Conservation (phyloP, 2,329 filamentous ascomycete species). For the Xylariaceae sp. region DNA sequence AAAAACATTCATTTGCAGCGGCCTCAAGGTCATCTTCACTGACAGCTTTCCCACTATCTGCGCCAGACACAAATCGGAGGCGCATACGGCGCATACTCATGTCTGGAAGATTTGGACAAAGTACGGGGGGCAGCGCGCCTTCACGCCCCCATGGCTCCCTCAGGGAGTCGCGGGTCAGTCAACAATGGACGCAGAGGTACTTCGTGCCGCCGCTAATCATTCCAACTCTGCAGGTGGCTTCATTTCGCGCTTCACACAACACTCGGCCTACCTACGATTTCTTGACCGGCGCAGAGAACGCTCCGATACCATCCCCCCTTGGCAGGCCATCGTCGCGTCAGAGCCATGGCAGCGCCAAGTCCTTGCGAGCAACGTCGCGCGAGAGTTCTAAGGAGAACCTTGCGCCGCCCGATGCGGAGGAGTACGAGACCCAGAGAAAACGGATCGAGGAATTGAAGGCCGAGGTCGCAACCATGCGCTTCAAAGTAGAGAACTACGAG, state of each 20-base stretch:
- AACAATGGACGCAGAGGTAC: slow-evolving; percentile 8
- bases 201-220: slow-evolving; percentile 1
- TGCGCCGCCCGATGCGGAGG: slow-evolving; percentile 49
- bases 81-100: too few relatives aligned
- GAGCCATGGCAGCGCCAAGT: slow-evolving; percentile 28
- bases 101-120: slow-evolving; percentile 20
- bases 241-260: slow-evolving; percentile 41
- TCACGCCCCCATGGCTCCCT: slow-evolving; percentile 15
- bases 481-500: slow-evolving; percentile 78
- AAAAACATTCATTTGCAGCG: slow-evolving; percentile 11
- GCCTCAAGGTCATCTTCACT: background rate
- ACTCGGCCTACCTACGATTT: slow-evolving; percentile 52
- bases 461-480: slow-evolving; percentile 79
- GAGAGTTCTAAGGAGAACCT: slow-evolving; percentile 55
- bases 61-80: too few relatives aligned
- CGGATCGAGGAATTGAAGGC: slow-evolving; percentile 75
- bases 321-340: slow-evolving; percentile 33
- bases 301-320: slow-evolving; percentile 22
- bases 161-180: slow-evolving; percentile 22
- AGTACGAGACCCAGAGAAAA: slow-evolving; percentile 49
- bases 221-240: slow-evolving; percentile 28
- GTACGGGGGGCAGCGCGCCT: slow-evolving; percentile 17
- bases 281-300: slow-evolving; percentile 44
- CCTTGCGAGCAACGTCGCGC: slow-evolving; percentile 39
- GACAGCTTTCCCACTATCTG: slow-evolving; percentile 3